Evolutionary conservation across 805 yeast species (phyloP), one percentile per base, ranked within the genome.

Genomic region (Cyberlindnera maritima): DNA sequence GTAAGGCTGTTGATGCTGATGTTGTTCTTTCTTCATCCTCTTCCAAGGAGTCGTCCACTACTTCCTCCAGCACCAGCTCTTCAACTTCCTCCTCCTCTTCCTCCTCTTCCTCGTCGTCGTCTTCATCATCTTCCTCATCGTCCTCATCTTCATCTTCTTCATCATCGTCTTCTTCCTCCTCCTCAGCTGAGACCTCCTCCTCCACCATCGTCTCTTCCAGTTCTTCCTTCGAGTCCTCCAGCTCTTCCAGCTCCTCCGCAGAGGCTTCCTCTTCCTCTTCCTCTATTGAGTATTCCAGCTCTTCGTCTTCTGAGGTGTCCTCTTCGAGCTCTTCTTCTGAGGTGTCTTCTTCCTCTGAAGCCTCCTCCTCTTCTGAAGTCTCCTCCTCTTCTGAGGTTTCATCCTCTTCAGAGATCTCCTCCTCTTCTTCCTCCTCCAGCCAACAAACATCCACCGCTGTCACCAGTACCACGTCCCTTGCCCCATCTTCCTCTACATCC

Each of bases 1-100:
- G 91, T 68, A 49, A 64, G 10, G 75, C 70, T 51, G 72, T 69
- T 56, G 72, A 75, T 49, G 75, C 70, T 42, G 38, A 33, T 14
- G 40, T 41, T 21, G 25, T 21, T 21, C 25, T 21, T 14, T 21
- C 47, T 6, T 26, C 17, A 8, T 13, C 34, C 14, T 37, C 40
- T 9, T 37, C 40, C 32, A 36, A 37, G 10, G 20, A 45, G 23
- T n/a, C 49, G 21, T 20, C 14, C 9, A 11, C 37, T 13, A 20
- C 32, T 25, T 37, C 40, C 20, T 40, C 45, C 17, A 18, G 44
- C 28, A 12, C 49, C 18, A 26, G 39, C n/a, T 25, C 47, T 17
- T 23, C 54, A 12, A 29, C 48, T n/a, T 44, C 52, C 20, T 36
- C 48, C 4, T 39, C 47, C 8, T 28, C 49, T 3, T 39, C 44